Conservation (phyloP, 352 stramenopile genomes). For the Phytophthora tubulina region DNA sequence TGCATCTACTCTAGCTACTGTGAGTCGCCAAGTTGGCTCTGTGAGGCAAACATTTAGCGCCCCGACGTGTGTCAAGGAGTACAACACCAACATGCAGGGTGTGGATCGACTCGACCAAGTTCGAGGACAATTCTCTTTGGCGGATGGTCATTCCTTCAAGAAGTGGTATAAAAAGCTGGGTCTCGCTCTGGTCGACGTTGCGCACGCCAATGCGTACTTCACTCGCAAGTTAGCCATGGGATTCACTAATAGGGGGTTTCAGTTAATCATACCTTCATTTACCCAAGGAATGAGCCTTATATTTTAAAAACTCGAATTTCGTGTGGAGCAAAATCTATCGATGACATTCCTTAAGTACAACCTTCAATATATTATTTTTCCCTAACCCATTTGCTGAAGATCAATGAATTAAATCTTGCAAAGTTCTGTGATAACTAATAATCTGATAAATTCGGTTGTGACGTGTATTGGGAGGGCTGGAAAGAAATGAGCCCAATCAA, state of each 20-base stretch:
- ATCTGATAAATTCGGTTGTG: no score
- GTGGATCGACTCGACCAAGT: slow-evolving; percentile 44
- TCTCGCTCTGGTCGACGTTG: slow-evolving; percentile 31
- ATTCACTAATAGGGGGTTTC: not conserved
- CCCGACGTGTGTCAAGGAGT: slow-evolving; percentile 37
- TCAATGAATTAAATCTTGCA: no score
- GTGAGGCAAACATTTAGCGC: slow-evolving; percentile 18
- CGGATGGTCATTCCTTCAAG: slow-evolving; percentile 42
- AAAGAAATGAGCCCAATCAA: no score
- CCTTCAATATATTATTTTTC: no score
- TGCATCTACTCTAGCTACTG: slow-evolving; percentile 1
- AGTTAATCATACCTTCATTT: no score
- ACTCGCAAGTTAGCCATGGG: slow-evolving; percentile 8
- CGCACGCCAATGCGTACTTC: slow-evolving; percentile 31
- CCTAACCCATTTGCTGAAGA: no score
- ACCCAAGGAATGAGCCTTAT: no score
- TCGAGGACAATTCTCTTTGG: slow-evolving; percentile 36
- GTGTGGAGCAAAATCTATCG: no score
- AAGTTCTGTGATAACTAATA: no score
- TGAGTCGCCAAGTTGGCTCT: slow-evolving; percentile 13
- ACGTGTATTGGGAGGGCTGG: no score
- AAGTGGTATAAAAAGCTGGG: slow-evolving; percentile 36
- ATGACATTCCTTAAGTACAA: no score
- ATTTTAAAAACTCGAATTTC: no score
- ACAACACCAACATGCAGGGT: slow-evolving; percentile 48